phyloP scores from a whole-genome alignment of 139 green algal species.

The Chlorella sp. region DNA sequence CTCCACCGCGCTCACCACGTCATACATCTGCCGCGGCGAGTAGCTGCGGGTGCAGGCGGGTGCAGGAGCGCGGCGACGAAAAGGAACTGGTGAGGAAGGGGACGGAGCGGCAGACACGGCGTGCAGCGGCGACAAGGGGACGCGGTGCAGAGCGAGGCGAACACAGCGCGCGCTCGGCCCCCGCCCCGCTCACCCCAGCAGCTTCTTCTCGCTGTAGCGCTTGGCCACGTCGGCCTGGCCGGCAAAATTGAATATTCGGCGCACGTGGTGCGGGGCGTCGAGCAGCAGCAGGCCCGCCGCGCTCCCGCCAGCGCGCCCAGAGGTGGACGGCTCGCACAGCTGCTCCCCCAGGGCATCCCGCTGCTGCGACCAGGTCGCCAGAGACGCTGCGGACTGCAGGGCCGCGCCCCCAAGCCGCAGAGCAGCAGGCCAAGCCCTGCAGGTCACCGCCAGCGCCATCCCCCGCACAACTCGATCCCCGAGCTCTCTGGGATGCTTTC shows the following conservation, averaged over 20 bases:
- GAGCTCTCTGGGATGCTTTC: too few relatives aligned
- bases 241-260: constrained; percentile 16
- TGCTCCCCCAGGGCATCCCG: too few relatives aligned
- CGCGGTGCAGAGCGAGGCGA: neutral
- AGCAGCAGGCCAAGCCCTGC: too few relatives aligned
- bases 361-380: too few relatives aligned
- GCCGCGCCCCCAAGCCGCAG: too few relatives aligned
- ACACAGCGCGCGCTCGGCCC: neutral
- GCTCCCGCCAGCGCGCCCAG: constrained; percentile 56
- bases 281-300: constrained; percentile 45
- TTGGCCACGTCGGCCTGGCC: constrained; percentile 35
- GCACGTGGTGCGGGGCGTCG: neutral
- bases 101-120: neutral
- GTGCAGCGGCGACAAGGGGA: too few relatives aligned
- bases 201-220: constrained; percentile 40
- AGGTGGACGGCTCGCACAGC: too few relatives aligned
- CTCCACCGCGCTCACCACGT: constrained; percentile 83
- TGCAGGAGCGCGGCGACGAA: neutral
- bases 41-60: constrained; percentile 51
- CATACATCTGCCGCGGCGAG: constrained; percentile 79
- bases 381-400: too few relatives aligned
- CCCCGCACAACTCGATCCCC: too few relatives aligned
- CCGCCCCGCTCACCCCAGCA: constrained; percentile 33
- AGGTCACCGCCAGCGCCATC: too few relatives aligned
- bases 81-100: neutral